phyloP scores from a whole-genome alignment of 176 grass and related monocot species.

The Microstegium vimineum region DNA sequence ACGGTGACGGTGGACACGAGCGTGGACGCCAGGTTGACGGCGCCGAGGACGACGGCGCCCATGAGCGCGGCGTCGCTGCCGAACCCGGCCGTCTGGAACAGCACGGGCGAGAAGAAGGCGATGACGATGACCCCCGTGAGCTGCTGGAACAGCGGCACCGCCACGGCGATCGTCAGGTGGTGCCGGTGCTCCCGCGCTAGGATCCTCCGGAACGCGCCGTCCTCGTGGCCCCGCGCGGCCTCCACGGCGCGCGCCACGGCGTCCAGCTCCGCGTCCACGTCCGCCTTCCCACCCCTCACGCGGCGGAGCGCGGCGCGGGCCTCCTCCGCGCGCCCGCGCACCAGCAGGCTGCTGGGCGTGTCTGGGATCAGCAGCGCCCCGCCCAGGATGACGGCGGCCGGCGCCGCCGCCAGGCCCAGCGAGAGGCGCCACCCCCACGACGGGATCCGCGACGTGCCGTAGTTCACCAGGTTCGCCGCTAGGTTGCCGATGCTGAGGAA shows the following conservation, averaged over 20 bases:
- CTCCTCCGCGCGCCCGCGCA: slow-evolving; percentile 36
- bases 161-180: slow-evolving; percentile 54
- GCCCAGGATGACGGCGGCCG: slow-evolving; percentile 40
- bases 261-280: slow-evolving; percentile 58
- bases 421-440: slow-evolving; percentile 69
- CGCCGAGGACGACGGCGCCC: slow-evolving; percentile 57
- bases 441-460: slow-evolving; percentile 39
- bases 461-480: slow-evolving; percentile 51
- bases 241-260: slow-evolving; percentile 33
- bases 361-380: slow-evolving; percentile 52
- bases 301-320: slow-evolving; percentile 46
- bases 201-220: slow-evolving; percentile 58
- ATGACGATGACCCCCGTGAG: slow-evolving; percentile 66
- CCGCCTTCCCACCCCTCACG: slow-evolving; percentile 34
- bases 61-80: slow-evolving; percentile 46
- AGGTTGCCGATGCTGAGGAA: slow-evolving; percentile 57
- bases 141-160: slow-evolving; percentile 64
- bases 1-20: slow-evolving; percentile 35
- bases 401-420: slow-evolving; percentile 48
- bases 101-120: slow-evolving; percentile 65
- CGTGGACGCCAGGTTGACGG: slow-evolving; percentile 46
- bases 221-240: slow-evolving; percentile 14
- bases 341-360: slow-evolving; percentile 55
- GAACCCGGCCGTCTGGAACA: slow-evolving; percentile 71
- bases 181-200: slow-evolving; percentile 49